Conservation (phyloP, 108 stramenopile species). For the Nitzschia putrida region DNA sequence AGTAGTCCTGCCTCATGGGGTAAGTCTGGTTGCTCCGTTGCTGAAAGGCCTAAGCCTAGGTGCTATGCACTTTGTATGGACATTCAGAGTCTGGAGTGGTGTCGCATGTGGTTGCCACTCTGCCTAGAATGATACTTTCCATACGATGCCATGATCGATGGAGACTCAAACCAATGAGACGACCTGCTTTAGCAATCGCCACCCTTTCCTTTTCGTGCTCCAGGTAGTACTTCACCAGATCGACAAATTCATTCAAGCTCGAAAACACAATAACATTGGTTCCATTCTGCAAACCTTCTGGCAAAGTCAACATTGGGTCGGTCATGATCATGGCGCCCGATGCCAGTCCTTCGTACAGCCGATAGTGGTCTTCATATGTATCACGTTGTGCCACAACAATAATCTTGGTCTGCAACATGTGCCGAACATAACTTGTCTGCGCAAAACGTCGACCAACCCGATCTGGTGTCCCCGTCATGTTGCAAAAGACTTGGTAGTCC, state of each 20-base stretch:
- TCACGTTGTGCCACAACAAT: constrained; percentile 60
- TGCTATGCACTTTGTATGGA: not conserved
- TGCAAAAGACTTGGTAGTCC: constrained; percentile 1
- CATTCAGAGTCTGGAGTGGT: not conserved
- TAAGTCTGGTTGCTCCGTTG: no score
- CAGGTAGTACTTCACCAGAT: constrained; percentile 40
- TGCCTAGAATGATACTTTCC: constrained; percentile 47
- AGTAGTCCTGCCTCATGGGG: no score
- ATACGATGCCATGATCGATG: constrained; percentile 53
- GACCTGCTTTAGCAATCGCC: constrained; percentile 37
- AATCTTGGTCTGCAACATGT: constrained; percentile 51
- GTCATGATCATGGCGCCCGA: constrained; percentile 61
- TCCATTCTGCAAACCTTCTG: constrained; percentile 37
- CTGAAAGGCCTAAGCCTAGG: no score
- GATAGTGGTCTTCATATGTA: constrained; percentile 62
- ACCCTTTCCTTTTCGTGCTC: constrained; percentile 46
- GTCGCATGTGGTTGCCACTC: constrained; percentile 7
- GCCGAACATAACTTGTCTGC: constrained; percentile 19
- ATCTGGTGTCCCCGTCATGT: constrained; percentile 16
- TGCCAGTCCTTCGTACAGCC: constrained; percentile 55
- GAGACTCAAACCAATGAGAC: constrained; percentile 34
- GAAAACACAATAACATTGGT: constrained; percentile 42
- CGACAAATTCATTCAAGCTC: constrained; percentile 22
- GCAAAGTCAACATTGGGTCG: constrained; percentile 45
- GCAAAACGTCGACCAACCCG: constrained; percentile 12